phyloP scores from a whole-genome alignment of 2,329 filamentous ascomycete genomes.

The Paecilomyces niveus region DNA sequence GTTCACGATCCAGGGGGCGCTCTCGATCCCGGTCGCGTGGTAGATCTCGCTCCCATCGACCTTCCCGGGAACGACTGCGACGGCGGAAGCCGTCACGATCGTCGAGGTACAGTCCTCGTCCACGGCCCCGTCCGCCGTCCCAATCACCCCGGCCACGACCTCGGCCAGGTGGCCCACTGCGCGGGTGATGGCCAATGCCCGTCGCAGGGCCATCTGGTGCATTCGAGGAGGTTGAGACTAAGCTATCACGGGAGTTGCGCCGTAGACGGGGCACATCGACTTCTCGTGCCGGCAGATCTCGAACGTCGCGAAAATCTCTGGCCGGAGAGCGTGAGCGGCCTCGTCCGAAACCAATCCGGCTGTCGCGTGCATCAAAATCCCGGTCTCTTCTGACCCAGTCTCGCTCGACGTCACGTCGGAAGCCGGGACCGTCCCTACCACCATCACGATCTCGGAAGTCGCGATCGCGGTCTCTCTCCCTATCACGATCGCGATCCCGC shows the following conservation, averaged over 20 bases:
- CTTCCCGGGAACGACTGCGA: slow-evolving; percentile 38
- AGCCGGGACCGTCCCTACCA: slow-evolving; percentile 29
- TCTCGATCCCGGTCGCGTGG: slow-evolving; percentile 24
- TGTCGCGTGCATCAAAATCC: slow-evolving; percentile 39
- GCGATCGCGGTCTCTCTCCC: slow-evolving; percentile 23
- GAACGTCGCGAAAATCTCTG: slow-evolving; percentile 33
- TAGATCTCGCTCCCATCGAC: slow-evolving; percentile 34
- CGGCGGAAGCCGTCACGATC: slow-evolving; percentile 37
- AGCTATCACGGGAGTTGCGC: slow-evolving; percentile 38
- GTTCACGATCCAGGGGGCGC: slow-evolving; percentile 21
- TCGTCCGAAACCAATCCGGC: slow-evolving; percentile 37
- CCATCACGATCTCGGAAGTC: slow-evolving; percentile 15
- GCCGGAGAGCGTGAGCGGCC: slow-evolving; percentile 38
- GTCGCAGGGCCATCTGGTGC: slow-evolving; percentile 29
- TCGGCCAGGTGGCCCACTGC: slow-evolving; percentile 29
- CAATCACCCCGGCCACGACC: slow-evolving; percentile 38
- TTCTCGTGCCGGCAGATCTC: slow-evolving; percentile 30
- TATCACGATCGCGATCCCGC: slow-evolving; percentile 33
- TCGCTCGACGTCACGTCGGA: slow-evolving; percentile 35
- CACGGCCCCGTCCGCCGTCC: slow-evolving; percentile 37
- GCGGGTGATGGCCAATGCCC: slow-evolving; percentile 24
- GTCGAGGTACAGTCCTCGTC: slow-evolving; percentile 32
- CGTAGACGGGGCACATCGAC: slow-evolving; percentile 33
- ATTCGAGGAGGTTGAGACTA: slow-evolving; percentile 29
- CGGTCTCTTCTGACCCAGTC: slow-evolving; percentile 42